A percentile compares a stretch with the other conserved stretches of the same genome.
Evolutionary conservation across 2,329 filamentous ascomycete species (phyloP).

Genomic region (Beauveria caledonica): DNA sequence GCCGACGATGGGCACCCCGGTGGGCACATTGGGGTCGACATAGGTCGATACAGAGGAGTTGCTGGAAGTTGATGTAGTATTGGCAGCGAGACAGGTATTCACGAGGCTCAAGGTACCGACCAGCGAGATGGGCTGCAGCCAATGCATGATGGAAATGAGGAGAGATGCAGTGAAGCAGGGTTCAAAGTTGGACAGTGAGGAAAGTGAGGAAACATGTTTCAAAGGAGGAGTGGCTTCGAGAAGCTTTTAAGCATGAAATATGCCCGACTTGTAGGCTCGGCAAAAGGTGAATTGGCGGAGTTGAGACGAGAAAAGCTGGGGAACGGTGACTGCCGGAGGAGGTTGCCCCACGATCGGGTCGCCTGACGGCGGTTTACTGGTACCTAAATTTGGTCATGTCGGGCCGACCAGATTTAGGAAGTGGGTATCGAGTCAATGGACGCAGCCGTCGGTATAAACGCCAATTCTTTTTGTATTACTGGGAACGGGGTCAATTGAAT

Average conservation of each 20-base stretch:
- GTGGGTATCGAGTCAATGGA: background rate
- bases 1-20: conserved; percentile 18
- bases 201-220: background rate
- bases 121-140: conserved; percentile 8
- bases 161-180: too few relatives aligned
- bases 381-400: background rate
- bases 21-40: conserved; percentile 15
- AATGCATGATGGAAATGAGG: conserved; percentile 10
- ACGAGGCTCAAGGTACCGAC: conserved; percentile 5
- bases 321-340: background rate
- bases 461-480: background rate
- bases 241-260: background rate
- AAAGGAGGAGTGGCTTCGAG: too few relatives aligned
- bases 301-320: background rate
- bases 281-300: background rate
- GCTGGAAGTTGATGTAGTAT: background rate
- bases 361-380: background rate
- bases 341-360: conserved; percentile 4
- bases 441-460: background rate
- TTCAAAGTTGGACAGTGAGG: background rate
- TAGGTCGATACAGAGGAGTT: background rate
- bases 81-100: background rate
- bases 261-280: background rate
- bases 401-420: background rate
- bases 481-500: background rate